A percentile compares a stretch with the other conserved stretches of the same genome.
These are phyloP conservation scores for Whalleya microplaca DNA, from an alignment of 2,329 filamentous ascomycete genomes.

Conservation along the genomic window DNA sequence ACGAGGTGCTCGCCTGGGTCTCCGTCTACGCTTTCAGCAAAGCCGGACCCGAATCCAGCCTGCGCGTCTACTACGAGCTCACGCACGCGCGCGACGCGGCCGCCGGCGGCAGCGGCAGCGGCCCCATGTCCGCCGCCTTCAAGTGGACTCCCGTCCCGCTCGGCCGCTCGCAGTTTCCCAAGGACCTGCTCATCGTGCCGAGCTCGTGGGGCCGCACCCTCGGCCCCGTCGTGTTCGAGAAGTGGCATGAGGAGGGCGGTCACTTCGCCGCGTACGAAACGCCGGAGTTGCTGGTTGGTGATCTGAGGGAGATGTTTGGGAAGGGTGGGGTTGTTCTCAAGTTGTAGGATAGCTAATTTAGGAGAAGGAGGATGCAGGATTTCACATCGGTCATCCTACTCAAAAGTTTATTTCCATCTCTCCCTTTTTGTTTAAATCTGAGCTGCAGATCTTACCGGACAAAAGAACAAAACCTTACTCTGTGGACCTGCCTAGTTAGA, in stretches of 20 bases:
- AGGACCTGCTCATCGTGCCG: constrained; percentile 52
- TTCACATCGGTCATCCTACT: no score
- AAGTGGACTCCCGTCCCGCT: constrained; percentile 28
- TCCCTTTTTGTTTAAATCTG: no score
- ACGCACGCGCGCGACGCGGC: constrained; percentile 57
- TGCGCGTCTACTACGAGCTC: constrained; percentile 73
- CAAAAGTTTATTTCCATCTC: no score
- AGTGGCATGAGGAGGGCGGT: constrained; percentile 44
- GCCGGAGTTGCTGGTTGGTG: constrained; percentile 48
- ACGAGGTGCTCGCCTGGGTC: constrained; percentile 77
- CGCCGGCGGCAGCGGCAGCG: constrained; percentile 49
- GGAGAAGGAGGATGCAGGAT: neutral
- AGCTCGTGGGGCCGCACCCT: constrained; percentile 53
- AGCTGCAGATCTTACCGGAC: no score
- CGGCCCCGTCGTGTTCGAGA: constrained; percentile 55
- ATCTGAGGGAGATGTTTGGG: constrained; percentile 54
- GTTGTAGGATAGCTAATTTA: neutral
- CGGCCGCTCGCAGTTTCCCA: constrained; percentile 53
- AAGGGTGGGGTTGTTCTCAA: constrained; percentile 9
- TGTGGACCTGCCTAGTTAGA: no score
- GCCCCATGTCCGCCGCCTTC: constrained; percentile 1
- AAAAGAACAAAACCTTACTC: no score
- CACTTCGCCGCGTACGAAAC: constrained; percentile 56
- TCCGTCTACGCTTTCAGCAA: constrained; percentile 72
- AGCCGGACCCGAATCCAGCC: constrained; percentile 65